Evolutionary conservation across 192 early-diverging fungal species (phyloP).

Genomic region (Coemansia sp.): DNA sequence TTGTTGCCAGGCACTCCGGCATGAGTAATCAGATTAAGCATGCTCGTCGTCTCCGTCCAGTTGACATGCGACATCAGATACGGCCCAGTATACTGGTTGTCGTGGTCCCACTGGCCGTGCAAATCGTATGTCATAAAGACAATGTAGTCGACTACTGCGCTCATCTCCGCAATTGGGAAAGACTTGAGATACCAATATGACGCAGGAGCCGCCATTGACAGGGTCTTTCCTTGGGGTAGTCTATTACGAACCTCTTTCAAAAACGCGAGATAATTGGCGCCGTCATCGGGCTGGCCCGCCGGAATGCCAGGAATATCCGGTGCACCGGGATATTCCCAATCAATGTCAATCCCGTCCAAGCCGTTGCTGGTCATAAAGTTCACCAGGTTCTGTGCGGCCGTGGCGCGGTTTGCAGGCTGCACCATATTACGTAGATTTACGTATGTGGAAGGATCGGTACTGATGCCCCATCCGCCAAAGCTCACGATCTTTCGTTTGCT

Average conservation of each 20-base stretch:
- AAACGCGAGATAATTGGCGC: conserved; percentile 14
- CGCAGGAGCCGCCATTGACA: conserved; percentile 18
- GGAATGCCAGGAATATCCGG: conserved; percentile 20
- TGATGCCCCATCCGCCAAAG: conserved; percentile 26
- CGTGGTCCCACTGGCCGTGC: conserved; percentile 28
- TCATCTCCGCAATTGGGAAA: conserved; percentile 14
- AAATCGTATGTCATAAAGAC: conserved; percentile 31
- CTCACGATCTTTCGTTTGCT: conserved; percentile 13
- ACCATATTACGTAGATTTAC: not conserved
- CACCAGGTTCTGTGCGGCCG: not conserved
- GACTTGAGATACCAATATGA: conserved; percentile 20
- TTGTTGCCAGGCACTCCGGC: conserved; percentile 35
- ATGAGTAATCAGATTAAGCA: conserved; percentile 17
- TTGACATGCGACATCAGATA: conserved; percentile 15
- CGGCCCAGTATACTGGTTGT: conserved; percentile 13
- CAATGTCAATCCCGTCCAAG: conserved; percentile 18
- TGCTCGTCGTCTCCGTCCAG: conserved; percentile 11
- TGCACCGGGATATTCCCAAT: conserved; percentile 23
- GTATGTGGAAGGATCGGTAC: conserved; percentile 3
- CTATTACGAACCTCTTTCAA: conserved; percentile 5
- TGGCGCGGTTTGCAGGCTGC: not conserved
- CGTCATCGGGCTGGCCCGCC: conserved; percentile 11
- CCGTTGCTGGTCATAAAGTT: not conserved
- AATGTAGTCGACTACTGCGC: conserved; percentile 18
- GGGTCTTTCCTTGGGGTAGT: conserved; percentile 6